phyloP scores from a whole-genome alignment of 352 stramenopile genomes.

The Phytophthora uliginosa region DNA sequence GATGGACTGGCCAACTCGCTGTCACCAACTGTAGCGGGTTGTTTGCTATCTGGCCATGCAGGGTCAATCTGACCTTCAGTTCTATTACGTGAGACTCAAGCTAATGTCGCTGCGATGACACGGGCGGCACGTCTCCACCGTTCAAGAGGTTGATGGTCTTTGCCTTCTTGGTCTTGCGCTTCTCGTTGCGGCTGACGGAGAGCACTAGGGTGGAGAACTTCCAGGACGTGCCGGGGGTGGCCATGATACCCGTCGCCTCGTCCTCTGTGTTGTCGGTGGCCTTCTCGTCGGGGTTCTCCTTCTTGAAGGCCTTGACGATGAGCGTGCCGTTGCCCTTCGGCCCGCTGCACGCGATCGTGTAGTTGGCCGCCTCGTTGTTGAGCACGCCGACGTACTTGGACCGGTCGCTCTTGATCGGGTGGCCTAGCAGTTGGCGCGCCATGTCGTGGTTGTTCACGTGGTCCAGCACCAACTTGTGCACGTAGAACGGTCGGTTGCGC shows the following conservation, averaged over 20 bases:
- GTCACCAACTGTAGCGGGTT: conserved; percentile 15
- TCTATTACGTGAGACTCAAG: conserved; percentile 25
- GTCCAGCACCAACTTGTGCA: conserved; percentile 83
- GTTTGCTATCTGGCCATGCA: conserved; percentile 1
- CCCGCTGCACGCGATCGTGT: conserved; percentile 72
- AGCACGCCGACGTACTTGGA: conserved; percentile 76
- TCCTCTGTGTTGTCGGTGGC: conserved; percentile 14
- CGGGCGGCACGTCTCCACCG: conserved; percentile 18
- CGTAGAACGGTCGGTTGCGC: conserved; percentile 82
- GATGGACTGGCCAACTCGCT: not conserved
- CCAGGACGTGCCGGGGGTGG: conserved; percentile 74
- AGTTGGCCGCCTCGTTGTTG: conserved; percentile 70
- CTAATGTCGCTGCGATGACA: conserved; percentile 27
- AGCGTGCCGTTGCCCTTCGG: conserved; percentile 77
- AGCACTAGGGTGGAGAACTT: conserved; percentile 83
- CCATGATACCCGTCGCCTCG: conserved; percentile 45
- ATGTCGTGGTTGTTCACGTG: conserved; percentile 80
- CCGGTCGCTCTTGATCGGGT: conserved; percentile 80
- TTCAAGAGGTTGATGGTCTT: conserved; percentile 75
- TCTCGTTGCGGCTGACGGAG: conserved; percentile 67
- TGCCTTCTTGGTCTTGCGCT: conserved; percentile 67
- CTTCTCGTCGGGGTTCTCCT: conserved; percentile 35
- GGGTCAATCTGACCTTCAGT: not conserved
- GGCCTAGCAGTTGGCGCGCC: conserved; percentile 64
- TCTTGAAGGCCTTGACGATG: conserved; percentile 83